Base-by-base conservation (phyloP, 176 grass and related monocot genomes). In the Elymus sibiricus region DNA sequence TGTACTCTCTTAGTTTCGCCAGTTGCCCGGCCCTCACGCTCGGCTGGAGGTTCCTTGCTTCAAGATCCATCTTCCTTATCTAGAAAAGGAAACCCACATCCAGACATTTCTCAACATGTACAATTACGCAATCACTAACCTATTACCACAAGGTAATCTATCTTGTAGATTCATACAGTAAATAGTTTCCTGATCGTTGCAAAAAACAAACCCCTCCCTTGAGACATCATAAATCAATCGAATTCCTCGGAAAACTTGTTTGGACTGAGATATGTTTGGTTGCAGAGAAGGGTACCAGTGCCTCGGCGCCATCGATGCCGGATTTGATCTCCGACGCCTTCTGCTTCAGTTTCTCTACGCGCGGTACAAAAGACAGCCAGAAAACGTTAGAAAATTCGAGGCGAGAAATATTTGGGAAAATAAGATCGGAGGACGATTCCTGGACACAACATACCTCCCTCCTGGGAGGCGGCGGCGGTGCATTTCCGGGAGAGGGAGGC, bases 41-140 rank as follows among this genome's bases (percentile, higher is more conserved):
- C 3, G 92, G 97, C 69, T 94, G 97, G 63, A 94, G 91, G 65
- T 84, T 99, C 90, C 97, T 96, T 70, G 94, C 97, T 79, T 99
- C 97, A 61, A 96, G 88, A 92, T 99, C 94, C 97, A 99, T 99
- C 86, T 94, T 99, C 58, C 92, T 92, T 79, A 99, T 96, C 97
- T 99, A 73, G 47, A 77, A 49, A 42, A 82, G 28, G 82, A 29
- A 82, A 87, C 70, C 2, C 8, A 22, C 22, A 64, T 74, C 21
- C 46, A 76, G 27, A 76, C 46, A 76, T 53, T 49, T 29, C 35
- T 49, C 28, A 74, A 28, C 71, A 74, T 49, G 16, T 49, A 51
- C 28, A 76, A 29, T 51, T 51, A 27, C 26, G 17, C 26, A 76
- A 51, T 51, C 72, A 51, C 7, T 76, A 29, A 74, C 3, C 25